Conservation (phyloP, 768 basidiomycete genomes). For the Psilocybe tampanensis region DNA sequence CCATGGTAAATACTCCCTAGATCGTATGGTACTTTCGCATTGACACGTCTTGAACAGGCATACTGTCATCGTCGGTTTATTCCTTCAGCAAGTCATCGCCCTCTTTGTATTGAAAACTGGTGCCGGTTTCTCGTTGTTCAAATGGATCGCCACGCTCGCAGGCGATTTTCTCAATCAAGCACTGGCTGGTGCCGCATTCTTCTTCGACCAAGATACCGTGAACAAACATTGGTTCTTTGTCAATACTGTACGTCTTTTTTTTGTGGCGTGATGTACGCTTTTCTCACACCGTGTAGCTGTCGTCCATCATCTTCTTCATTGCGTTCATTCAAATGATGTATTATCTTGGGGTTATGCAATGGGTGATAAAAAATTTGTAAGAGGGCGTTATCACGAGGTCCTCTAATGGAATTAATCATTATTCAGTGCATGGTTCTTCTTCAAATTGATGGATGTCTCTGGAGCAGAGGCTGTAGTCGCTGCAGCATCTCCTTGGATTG, state of each 20-base stretch:
- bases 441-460: slow-evolving; percentile 89
- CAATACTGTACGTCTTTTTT: slow-evolving; percentile 54
- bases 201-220: slow-evolving; percentile 72
- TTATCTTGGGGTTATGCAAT: slow-evolving; percentile 91
- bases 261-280: slow-evolving; percentile 25
- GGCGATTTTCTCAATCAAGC: slow-evolving; percentile 77
- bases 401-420: slow-evolving; percentile 23
- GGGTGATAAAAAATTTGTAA: slow-evolving; percentile 85
- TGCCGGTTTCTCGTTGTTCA: slow-evolving; percentile 85
- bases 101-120: slow-evolving; percentile 86
- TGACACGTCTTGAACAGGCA: slow-evolving; percentile 51
- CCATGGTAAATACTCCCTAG: slow-evolving; percentile 57
- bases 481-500: slow-evolving; percentile 91
- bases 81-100: slow-evolving; percentile 84
- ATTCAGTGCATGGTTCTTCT: slow-evolving; percentile 89
- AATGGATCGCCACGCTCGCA: slow-evolving; percentile 79
- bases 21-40: too few species aligned
- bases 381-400: slow-evolving; percentile 27
- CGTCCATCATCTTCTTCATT: slow-evolving; percentile 91
- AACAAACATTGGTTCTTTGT: slow-evolving; percentile 84
- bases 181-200: slow-evolving; percentile 74
- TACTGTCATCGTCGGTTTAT: slow-evolving; percentile 86
- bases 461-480: slow-evolving; percentile 95
- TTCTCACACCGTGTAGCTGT: slow-evolving; percentile 45
- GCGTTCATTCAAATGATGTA: slow-evolving; percentile 92